Base-by-base conservation (phyloP, 306 rosid species). In the Albizia julibrissin region DNA sequence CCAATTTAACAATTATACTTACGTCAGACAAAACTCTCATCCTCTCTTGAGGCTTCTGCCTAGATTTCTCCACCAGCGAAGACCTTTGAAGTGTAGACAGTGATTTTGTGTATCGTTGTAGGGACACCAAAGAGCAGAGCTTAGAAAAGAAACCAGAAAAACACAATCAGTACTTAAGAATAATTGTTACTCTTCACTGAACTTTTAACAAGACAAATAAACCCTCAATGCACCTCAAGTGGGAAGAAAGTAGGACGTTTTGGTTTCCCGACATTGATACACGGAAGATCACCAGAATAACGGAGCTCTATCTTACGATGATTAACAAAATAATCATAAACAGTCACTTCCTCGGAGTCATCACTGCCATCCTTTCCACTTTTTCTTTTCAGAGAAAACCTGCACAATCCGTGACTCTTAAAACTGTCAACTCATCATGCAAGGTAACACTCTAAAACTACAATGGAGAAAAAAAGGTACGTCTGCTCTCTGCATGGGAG, bases 231-330 rank as follows among this genome's bases (percentile, higher is more conserved):
- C 77, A 96, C 99, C 99, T 96, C 98, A 33, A 93, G 21, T 4
- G 99, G 99, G 24, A 96, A 69, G 80, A 67, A 96, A 3, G 97
- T 96, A 1, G 99, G 99, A 9, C 93, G 87, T 80, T 96, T 93
- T 0, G 99, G 97, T 86, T 93, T 96, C 42, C 99, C 99, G 10
- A 93, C 99, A 86, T 96, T 96, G 14, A 96, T 81, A 68, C 99
- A 96, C 0, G 99, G 99, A 1, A 96, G 87, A 69, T 89, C 93
- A 2, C 72, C 91, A n/a, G 98, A 93, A 78, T 93, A 92, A 0
- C 83, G 90, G 44, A 93, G 79, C 4, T 85, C 83, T 21, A 93
- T 93, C 33, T 88, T 87, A 0, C 97, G 91, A 6, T 81, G 64
- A 26, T 89, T 91, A 19, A 90, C 97, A 80, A 93, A 96, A 69